Evolutionary conservation across 1,284 basidiomycete species (phyloP).

Genomic region (Boletus mariae): DNA sequence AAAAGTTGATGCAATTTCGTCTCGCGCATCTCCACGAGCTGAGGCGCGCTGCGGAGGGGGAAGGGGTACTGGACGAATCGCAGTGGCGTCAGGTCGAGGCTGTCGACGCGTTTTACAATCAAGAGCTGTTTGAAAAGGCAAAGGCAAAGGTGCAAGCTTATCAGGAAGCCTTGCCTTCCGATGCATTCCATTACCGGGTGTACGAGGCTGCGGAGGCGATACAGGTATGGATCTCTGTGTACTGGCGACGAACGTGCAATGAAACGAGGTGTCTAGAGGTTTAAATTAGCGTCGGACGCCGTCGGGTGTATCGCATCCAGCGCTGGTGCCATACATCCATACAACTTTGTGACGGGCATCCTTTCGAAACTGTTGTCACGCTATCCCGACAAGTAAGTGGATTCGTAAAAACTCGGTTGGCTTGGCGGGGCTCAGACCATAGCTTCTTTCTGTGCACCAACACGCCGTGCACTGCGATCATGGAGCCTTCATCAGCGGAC

Average conservation of each 20-base stretch:
- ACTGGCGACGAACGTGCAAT: background rate
- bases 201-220: constrained; percentile 35
- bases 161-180: constrained; percentile 38
- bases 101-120: constrained; percentile 39
- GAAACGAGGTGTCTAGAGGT: constrained; percentile 31
- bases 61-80: constrained; percentile 30
- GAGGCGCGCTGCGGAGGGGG: constrained; percentile 27
- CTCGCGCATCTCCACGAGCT: constrained; percentile 32
- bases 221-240: constrained; percentile 26
- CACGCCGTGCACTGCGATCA: constrained; percentile 40
- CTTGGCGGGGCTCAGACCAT: background rate
- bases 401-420: background rate
- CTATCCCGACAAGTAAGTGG: constrained; percentile 36
- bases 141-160: constrained; percentile 35
- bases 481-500: constrained; percentile 22
- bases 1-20: constrained; percentile 27
- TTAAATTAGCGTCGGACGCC: constrained; percentile 32
- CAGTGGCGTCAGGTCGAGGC: constrained; percentile 43
- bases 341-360: constrained; percentile 43
- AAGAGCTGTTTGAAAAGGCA: constrained; percentile 33
- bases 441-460: constrained; percentile 40
- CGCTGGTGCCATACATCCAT: constrained; percentile 46
- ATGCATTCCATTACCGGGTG: constrained; percentile 33
- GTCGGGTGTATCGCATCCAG: constrained; percentile 39
- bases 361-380: constrained; percentile 37